Conservation (phyloP, 2,329 filamentous ascomycete genomes). For the Botrytis elliptica region DNA sequence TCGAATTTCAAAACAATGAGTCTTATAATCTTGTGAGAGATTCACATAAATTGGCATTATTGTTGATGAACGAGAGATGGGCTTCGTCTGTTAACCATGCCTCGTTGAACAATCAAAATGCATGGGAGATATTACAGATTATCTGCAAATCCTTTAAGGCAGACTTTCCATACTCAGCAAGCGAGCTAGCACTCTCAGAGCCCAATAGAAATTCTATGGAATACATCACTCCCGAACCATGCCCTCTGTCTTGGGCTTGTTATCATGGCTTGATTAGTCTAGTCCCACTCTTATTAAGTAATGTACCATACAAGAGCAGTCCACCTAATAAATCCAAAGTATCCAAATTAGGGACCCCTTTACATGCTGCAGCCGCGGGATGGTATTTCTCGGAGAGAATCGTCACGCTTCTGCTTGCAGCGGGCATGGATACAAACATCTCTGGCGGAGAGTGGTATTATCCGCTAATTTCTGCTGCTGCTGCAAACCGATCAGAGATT, state of each 20-base stretch:
- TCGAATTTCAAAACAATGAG: not conserved
- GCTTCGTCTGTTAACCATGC: too few species aligned
- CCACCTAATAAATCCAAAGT: accelerated
- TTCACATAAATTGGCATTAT: not conserved
- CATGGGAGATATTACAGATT: not conserved
- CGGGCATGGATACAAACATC: too few species aligned
- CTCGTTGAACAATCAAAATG: not conserved
- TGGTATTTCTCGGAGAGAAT: not conserved
- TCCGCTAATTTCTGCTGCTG: not conserved
- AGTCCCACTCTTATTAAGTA: too few species aligned
- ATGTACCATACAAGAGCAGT: accelerated
- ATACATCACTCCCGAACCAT: too few species aligned
- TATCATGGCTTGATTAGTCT: not conserved
- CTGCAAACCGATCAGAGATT: accelerated
- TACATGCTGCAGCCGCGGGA: not conserved
- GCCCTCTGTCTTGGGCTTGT: not conserved
- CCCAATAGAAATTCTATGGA: too few species aligned
- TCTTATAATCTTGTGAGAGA: too few species aligned
- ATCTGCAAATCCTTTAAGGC: not conserved
- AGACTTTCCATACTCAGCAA: too few species aligned
- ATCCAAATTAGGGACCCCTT: not conserved
- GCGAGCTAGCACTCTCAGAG: too few species aligned
- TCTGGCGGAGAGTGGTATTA: too few species aligned
- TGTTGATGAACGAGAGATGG: not conserved
- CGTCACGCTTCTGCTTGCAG: not conserved